Percentiles rank a stretch among this genome's conserved stretches.
Conservation (phyloP, 192 early-diverging fungal genomes). For the Coemansia sp. region DNA sequence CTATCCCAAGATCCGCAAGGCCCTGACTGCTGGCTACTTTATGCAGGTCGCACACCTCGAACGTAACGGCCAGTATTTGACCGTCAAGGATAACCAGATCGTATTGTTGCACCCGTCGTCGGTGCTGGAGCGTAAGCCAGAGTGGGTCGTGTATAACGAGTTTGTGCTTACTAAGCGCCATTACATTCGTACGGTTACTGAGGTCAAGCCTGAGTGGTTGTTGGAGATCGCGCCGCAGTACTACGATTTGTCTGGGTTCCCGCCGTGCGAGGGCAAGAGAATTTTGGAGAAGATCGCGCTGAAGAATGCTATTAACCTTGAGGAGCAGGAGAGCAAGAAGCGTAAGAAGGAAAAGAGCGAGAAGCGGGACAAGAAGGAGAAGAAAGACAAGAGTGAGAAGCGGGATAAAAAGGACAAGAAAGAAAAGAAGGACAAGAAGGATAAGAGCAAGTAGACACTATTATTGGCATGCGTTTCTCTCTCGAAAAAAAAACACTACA, state of each 20-base stretch:
- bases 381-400: conserved; percentile 33
- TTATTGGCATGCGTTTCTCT: too few species aligned
- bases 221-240: conserved; percentile 84
- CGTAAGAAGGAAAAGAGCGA: conserved; percentile 43
- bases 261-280: conserved; percentile 87
- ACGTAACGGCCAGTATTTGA: conserved; percentile 83
- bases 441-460: conserved; percentile 10
- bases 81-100: conserved; percentile 96
- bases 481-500: too few species aligned
- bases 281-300: conserved; percentile 71
- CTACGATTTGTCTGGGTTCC: conserved; percentile 90
- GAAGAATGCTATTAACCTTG: conserved; percentile 48
- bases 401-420: conserved; percentile 56
- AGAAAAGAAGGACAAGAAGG: conserved; percentile 26
- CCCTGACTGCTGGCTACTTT: conserved; percentile 91
- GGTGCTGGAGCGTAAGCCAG: conserved; percentile 85
- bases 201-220: conserved; percentile 84
- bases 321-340: conserved; percentile 56
- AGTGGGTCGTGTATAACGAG: conserved; percentile 99
- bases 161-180: conserved; percentile 96
- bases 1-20: conserved; percentile 86
- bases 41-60: conserved; percentile 98
- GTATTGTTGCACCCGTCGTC: conserved; percentile 94
- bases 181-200: conserved; percentile 93
- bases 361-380: conserved; percentile 35